phyloP scores from a whole-genome alignment of 495 filamentous ascomycete species.

The Penicillium canescens region DNA sequence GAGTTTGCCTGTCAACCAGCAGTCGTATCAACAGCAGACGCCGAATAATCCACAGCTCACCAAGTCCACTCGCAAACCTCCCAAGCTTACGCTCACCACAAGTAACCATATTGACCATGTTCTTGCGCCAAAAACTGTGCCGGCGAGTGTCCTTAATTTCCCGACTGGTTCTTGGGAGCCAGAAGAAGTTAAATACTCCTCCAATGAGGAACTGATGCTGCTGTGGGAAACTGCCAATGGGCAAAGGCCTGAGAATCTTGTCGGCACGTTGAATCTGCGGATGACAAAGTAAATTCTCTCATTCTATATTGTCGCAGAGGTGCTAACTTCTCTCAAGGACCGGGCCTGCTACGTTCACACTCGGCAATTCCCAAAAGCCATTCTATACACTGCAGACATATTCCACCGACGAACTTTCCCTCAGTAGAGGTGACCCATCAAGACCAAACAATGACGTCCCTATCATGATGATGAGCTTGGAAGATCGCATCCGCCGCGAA shows the following conservation, averaged over 20 bases:
- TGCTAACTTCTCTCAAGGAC: constrained; percentile 30
- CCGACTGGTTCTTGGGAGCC: constrained; percentile 38
- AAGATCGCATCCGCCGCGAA: constrained; percentile 55
- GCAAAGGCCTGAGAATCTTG: constrained; percentile 38
- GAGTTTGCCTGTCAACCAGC: constrained; percentile 63
- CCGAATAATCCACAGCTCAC: constrained; percentile 44
- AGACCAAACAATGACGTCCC: constrained; percentile 38
- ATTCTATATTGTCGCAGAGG: not conserved
- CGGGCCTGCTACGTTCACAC: constrained; percentile 37
- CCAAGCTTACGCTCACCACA: constrained; percentile 27
- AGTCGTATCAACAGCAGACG: constrained; percentile 64
- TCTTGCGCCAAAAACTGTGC: constrained; percentile 47
- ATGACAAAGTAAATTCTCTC: constrained; percentile 39
- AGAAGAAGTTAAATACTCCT: constrained; percentile 39
- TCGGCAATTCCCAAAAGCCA: constrained; percentile 39
- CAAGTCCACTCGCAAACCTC: constrained; percentile 34
- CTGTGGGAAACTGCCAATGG: constrained; percentile 60
- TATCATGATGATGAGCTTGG: constrained; percentile 61
- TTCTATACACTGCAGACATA: constrained; percentile 50
- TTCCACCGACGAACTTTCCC: constrained; percentile 38
- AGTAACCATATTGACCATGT: constrained; percentile 40
- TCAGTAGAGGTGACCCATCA: constrained; percentile 41
- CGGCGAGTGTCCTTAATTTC: constrained; percentile 47
- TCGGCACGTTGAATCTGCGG: constrained; percentile 44
- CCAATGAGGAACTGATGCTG: constrained; percentile 43